A percentile compares a stretch with the other conserved stretches of the same genome.
Evolutionary conservation across 2,329 filamentous ascomycete genomes (phyloP).

Genomic region (Hirsutella minnesotensis): DNA sequence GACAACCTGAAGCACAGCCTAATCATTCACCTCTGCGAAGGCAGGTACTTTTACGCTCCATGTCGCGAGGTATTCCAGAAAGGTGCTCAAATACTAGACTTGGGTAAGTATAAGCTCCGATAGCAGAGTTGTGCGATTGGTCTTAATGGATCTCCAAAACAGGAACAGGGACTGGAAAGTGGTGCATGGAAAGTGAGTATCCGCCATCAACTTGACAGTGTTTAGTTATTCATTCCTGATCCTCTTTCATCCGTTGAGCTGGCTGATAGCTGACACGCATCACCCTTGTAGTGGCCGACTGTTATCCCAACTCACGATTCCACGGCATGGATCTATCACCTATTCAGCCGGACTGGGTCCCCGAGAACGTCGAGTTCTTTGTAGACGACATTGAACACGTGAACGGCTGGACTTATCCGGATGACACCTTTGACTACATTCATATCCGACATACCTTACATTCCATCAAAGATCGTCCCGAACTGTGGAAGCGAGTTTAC

Average conservation of each 20-base stretch:
- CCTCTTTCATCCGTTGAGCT: too few relatives aligned
- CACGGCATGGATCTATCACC: constrained; percentile 39
- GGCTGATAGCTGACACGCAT: too few relatives aligned
- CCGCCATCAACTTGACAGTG: neutral
- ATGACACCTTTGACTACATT: constrained; percentile 34
- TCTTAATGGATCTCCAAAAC: too few relatives aligned
- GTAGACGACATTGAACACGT: constrained; percentile 40
- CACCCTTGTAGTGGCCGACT: constrained; percentile 31
- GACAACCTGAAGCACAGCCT: constrained; percentile 29
- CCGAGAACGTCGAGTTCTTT: constrained; percentile 37
- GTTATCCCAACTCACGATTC: constrained; percentile 29
- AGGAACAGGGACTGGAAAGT: constrained; percentile 40
- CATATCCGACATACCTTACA: constrained; percentile 35
- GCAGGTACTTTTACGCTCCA: constrained; percentile 31
- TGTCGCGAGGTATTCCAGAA: constrained; percentile 22
- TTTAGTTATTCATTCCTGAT: too few relatives aligned
- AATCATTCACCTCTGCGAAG: constrained; percentile 25
- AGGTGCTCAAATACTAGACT: constrained; percentile 32
- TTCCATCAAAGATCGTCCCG: constrained; percentile 28
- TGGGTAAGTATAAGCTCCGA: constrained; percentile 24
- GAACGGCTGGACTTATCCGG: constrained; percentile 35
- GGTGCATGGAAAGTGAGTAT: constrained; percentile 36
- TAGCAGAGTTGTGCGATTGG: too few relatives aligned
- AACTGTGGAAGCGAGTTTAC: constrained; percentile 29
- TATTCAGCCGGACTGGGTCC: constrained; percentile 39